phyloP scores from a whole-genome alignment of 331 rosid species.

The Saraca asoca region DNA sequence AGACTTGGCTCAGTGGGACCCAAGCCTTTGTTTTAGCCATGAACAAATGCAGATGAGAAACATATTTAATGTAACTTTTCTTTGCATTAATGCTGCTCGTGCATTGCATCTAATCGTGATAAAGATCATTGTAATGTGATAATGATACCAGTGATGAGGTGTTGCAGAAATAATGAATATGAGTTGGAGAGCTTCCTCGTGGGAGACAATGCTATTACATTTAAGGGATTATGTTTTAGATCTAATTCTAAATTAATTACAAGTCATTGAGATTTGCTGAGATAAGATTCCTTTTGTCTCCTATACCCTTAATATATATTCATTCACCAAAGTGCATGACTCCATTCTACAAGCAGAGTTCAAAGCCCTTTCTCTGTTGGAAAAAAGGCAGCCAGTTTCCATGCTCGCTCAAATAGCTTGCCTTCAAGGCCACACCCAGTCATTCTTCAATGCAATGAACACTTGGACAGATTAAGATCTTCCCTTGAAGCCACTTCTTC shows the following conservation, averaged over 20 bases:
- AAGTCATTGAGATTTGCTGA: constrained; percentile 29
- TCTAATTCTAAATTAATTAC: background rate
- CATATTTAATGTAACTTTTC: too few species aligned
- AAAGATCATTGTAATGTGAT: background rate
- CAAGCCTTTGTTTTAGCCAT: too few species aligned
- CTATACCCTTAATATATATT: constrained; percentile 30
- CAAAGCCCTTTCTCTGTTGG: constrained; percentile 10
- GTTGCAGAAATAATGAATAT: background rate
- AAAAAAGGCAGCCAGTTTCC: constrained; percentile 32
- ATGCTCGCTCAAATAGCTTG: constrained; percentile 59
- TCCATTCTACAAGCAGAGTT: background rate
- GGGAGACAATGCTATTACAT: constrained; percentile 41
- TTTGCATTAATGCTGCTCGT: too few species aligned
- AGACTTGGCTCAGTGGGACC: too few species aligned
- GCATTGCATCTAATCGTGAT: too few species aligned
- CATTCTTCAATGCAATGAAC: too few species aligned
- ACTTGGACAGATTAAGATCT: constrained; percentile 41
- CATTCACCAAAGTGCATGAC: background rate
- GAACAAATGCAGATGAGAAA: too few species aligned
- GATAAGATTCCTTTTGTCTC: constrained; percentile 43
- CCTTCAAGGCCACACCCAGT: constrained; percentile 73
- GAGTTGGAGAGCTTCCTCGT: constrained; percentile 33
- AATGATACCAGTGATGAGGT: too few species aligned
- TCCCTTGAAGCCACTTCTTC: constrained; percentile 34
- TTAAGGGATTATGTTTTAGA: too few species aligned